Percentiles rank a stretch among this genome's conserved stretches.
These are phyloP conservation scores for Phytomonas sp. DNA, from an alignment of 208 protist species.

Conservation along the genomic window DNA sequence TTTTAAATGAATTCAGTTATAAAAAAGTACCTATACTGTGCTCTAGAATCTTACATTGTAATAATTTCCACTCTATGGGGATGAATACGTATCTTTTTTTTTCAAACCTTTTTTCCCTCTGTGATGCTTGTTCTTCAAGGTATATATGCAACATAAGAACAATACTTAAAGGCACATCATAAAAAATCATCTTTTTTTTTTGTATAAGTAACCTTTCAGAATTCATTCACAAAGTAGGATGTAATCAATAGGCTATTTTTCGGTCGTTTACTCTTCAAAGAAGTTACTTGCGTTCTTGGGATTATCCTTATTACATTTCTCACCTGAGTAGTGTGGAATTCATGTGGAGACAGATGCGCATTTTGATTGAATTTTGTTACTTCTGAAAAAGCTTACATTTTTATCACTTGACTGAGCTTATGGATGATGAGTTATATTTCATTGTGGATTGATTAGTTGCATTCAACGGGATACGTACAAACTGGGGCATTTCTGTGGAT, in stretches of 20 bases:
- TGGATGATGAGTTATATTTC: neutral
- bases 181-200: neutral
- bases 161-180: neutral
- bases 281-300: neutral
- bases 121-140: slow-evolving; percentile 1
- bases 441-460: neutral
- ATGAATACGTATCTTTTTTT: slow-evolving; percentile 8
- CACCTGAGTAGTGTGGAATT: neutral
- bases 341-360: neutral
- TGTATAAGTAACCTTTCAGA: neutral
- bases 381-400: neutral
- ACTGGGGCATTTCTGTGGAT: neutral
- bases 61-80: slow-evolving; percentile 11
- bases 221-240: neutral
- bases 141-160: slow-evolving; percentile 4
- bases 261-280: neutral
- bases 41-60: neutral
- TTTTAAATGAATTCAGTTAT: neutral
- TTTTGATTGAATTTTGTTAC: neutral
- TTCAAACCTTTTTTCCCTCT: slow-evolving; percentile 7
- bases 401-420: neutral
- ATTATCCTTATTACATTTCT: neutral
- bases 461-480: neutral
- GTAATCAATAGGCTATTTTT: neutral
- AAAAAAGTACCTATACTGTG: neutral